These are phyloP conservation scores for Pleurotus ostreatus DNA, from an alignment of 768 basidiomycete species.

Conservation along the genomic window DNA sequence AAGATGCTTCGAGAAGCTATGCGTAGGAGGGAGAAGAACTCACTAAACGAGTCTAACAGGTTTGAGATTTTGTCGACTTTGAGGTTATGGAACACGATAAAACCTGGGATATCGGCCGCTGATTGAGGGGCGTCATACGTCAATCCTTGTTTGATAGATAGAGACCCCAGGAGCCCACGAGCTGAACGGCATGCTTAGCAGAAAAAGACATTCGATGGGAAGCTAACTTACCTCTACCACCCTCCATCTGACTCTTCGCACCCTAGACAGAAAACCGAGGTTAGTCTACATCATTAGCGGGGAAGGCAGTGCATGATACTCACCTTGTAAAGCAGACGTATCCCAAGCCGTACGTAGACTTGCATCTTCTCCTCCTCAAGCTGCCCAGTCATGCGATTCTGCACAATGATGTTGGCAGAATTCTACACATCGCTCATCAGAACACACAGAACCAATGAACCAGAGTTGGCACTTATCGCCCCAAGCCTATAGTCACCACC, in stretches of 20 bases:
- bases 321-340: constrained; percentile 86
- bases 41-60: constrained; percentile 81
- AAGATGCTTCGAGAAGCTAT: neutral
- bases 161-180: constrained; percentile 77
- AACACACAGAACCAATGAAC: neutral
- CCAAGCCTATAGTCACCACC: constrained; percentile 87
- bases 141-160: constrained; percentile 90
- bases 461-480: constrained; percentile 52
- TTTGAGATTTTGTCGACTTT: constrained; percentile 80
- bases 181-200: constrained; percentile 35
- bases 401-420: constrained; percentile 97
- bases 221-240: constrained; percentile 61
- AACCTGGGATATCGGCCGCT: constrained; percentile 75
- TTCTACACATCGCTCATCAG: constrained; percentile 47
- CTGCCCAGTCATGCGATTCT: constrained; percentile 88
- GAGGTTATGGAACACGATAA: constrained; percentile 88
- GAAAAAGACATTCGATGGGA: neutral
- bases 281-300: neutral
- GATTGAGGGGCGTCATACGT: constrained; percentile 91
- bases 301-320: neutral
- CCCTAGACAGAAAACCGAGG: constrained; percentile 39
- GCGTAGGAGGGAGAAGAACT: constrained; percentile 22
- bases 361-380: constrained; percentile 99
- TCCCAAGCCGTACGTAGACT: constrained; percentile 87
- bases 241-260: constrained; percentile 85